phyloP scores from a whole-genome alignment of 176 grass and related monocot genomes.

The Aechmea fasciata region DNA sequence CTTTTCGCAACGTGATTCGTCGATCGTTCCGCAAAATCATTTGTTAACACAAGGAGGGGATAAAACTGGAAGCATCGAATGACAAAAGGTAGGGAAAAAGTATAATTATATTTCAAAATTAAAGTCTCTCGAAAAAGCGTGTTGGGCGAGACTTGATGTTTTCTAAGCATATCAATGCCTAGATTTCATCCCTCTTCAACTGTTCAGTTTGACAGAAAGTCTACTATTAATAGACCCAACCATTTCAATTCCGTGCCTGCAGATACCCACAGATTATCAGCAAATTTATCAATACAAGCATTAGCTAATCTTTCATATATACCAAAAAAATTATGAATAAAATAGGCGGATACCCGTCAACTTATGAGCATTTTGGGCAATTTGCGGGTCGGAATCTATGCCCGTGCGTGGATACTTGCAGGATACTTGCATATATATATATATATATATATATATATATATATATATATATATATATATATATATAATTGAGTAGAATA shows the following conservation, averaged over 20 bases:
- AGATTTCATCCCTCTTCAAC: background rate
- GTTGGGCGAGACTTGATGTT: background rate
- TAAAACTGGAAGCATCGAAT: constrained; percentile 17
- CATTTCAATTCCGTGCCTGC: background rate
- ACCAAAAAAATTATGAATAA: background rate
- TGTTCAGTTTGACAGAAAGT: background rate
- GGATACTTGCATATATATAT: too few relatives aligned
- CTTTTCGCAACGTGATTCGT: constrained; percentile 47
- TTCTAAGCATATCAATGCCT: background rate
- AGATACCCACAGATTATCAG: too few relatives aligned
- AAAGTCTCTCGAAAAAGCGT: background rate
- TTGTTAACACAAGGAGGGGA: constrained; percentile 35
- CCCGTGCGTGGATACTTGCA: too few relatives aligned
- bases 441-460: too few relatives aligned
- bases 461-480: too few relatives aligned
- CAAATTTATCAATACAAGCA: too few relatives aligned
- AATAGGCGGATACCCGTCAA: too few relatives aligned
- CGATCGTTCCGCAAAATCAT: constrained; percentile 23
- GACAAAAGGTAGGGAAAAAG: constrained; percentile 20
- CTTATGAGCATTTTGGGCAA: too few relatives aligned
- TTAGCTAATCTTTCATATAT: too few relatives aligned
- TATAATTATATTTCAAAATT: constrained; percentile 7
- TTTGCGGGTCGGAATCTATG: too few relatives aligned
- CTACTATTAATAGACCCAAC: background rate
- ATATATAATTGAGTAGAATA: too few relatives aligned